Percentiles rank a stretch among this genome's conserved stretches.
phyloP scores from a whole-genome alignment of 179 eudicot species.

The Sideroxylon spinosum region DNA sequence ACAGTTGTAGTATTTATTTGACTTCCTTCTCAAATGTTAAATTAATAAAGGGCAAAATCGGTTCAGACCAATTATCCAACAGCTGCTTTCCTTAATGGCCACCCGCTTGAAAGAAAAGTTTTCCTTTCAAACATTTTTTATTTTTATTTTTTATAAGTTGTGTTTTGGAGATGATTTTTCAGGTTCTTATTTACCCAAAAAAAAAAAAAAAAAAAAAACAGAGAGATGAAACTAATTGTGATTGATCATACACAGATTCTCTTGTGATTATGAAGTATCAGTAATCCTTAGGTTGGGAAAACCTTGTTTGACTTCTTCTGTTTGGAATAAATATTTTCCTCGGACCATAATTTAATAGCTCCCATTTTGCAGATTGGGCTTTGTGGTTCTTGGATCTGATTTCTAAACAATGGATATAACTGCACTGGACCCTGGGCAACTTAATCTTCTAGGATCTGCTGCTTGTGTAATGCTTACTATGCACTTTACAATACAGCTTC shows the following conservation, averaged over 20 bases:
- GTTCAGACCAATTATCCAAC: too few relatives aligned
- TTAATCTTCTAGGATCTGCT: slow-evolving; percentile 41
- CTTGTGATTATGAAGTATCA: not conserved
- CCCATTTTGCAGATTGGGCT: slow-evolving; percentile 28
- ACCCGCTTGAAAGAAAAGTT: too few relatives aligned
- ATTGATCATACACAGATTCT: not conserved
- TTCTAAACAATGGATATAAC: slow-evolving; percentile 36
- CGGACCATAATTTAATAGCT: not conserved
- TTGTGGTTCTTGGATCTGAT: slow-evolving; percentile 18
- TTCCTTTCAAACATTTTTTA: too few relatives aligned
- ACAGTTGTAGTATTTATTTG: not conserved
- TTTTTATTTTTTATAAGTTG: too few relatives aligned
- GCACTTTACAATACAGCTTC: slow-evolving; percentile 62
- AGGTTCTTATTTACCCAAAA: not conserved
- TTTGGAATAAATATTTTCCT: not conserved
- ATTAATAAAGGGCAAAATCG: too few relatives aligned
- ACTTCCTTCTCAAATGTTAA: not conserved
- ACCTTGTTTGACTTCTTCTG: not conserved
- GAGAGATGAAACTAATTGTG: not conserved
- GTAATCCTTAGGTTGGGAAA: not conserved
- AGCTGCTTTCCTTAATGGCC: too few relatives aligned
- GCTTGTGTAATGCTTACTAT: slow-evolving; percentile 52
- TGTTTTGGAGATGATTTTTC: not conserved
- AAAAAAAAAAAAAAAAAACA: too few relatives aligned
- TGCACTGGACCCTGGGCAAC: slow-evolving; percentile 40